A percentile compares a stretch with the other conserved stretches of the same genome.
These are phyloP conservation scores for Lycium barbarum DNA, from an alignment of 257 asterid species.

Conservation along the genomic window DNA sequence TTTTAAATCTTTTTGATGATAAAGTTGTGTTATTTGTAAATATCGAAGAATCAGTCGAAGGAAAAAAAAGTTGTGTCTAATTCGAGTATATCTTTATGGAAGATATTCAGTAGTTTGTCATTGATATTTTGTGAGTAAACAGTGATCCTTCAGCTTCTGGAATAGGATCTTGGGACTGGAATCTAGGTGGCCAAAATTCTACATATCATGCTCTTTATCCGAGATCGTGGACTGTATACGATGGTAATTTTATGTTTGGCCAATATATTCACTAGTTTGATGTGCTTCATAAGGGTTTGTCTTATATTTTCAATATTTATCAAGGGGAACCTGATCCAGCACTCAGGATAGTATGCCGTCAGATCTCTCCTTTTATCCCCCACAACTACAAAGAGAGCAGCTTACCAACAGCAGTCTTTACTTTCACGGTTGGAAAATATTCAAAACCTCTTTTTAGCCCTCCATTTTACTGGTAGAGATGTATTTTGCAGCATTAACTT, in stretches of 20 bases:
- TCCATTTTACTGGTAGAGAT: conserved; percentile 6
- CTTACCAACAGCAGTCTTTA: conserved; percentile 83
- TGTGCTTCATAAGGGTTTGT: conserved; percentile 33
- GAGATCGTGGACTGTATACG: conserved; percentile 97
- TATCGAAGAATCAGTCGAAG: background rate
- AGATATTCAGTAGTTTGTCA: conserved; percentile 31
- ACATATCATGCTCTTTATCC: conserved; percentile 96
- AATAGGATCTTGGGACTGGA: conserved; percentile 99
- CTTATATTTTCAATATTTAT: conserved; percentile 35
- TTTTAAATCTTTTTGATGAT: conserved; percentile 12
- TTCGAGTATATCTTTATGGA: conserved; percentile 1
- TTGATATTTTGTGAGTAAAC: conserved; percentile 47
- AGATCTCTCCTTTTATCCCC: conserved; percentile 92
- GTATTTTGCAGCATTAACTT: conserved; percentile 34
- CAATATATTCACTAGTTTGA: conserved; percentile 31
- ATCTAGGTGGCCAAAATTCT: conserved; percentile 65
- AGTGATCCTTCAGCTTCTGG: conserved; percentile 80
- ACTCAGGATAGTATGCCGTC: conserved; percentile 87
- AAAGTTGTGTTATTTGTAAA: background rate
- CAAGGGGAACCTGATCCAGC: conserved; percentile 98
- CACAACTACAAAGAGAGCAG: conserved; percentile 98
- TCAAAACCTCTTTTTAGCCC: conserved; percentile 28
- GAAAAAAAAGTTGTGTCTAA: background rate
- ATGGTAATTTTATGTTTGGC: conserved; percentile 59
- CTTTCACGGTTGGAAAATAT: conserved; percentile 64